Conservation (phyloP, 164 flowering plant species). For the Vitis riparia region DNA sequence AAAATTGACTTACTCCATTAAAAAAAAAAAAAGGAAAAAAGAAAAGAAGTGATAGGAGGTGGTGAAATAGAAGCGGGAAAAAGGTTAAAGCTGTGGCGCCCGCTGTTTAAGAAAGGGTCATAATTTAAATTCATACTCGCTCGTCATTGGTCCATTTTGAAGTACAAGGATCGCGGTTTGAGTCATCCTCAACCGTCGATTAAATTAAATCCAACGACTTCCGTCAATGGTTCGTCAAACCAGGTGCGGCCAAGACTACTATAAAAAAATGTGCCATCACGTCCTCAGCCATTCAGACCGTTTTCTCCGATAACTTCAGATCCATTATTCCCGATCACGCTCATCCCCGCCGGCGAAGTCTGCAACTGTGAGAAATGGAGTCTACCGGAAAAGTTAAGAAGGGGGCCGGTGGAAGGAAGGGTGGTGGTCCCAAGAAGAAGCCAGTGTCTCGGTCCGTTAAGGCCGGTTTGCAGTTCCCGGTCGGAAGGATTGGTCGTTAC, state of each 20-base stretch:
- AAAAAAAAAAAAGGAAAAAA: too few relatives aligned
- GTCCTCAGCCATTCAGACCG: too few relatives aligned
- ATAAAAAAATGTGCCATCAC: background rate
- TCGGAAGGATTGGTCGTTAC: slow-evolving; percentile 45
- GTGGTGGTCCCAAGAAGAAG: slow-evolving; percentile 48
- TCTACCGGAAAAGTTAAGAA: slow-evolving; percentile 35
- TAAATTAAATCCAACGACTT: slow-evolving; percentile 10
- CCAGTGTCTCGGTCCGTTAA: slow-evolving; percentile 45
- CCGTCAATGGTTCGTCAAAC: background rate
- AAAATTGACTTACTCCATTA: too few relatives aligned
- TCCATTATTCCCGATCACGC: too few relatives aligned
- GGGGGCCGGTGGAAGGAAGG: slow-evolving; percentile 48
- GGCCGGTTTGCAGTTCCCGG: slow-evolving; percentile 56
- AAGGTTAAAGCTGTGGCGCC: too few relatives aligned
- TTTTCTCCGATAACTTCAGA: too few relatives aligned
- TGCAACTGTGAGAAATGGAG: too few relatives aligned
- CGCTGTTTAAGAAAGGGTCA: too few relatives aligned
- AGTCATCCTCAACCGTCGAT: background rate
- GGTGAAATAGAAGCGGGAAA: too few relatives aligned
- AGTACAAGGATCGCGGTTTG: slow-evolving; percentile 8
- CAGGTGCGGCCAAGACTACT: background rate
- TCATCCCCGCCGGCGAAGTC: too few relatives aligned
- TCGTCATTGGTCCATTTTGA: slow-evolving; percentile 15
- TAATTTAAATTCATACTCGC: background rate
- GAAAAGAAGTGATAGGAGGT: too few relatives aligned